A percentile compares a stretch with the other conserved stretches of the same genome.
Conservation (phyloP, 2,329 filamentous ascomycete genomes). For the Cladosporium sp. region DNA sequence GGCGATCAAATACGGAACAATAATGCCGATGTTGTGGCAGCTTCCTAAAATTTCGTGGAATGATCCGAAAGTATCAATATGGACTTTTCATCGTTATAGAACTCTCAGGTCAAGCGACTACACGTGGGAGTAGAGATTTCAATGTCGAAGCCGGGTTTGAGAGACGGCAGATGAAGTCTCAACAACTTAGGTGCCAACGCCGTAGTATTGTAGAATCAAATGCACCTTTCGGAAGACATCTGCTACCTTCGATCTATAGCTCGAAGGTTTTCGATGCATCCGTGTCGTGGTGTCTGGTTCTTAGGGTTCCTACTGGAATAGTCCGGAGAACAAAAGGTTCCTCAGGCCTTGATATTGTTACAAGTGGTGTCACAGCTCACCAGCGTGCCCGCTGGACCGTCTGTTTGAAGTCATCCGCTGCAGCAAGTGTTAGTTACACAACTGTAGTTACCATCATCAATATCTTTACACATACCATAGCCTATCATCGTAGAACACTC, state of each 20-base stretch:
- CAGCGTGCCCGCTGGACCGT: neutral
- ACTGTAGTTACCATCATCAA: neutral
- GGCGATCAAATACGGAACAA: too few species aligned
- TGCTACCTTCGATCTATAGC: neutral
- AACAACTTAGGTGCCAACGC: neutral
- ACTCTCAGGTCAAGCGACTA: neutral
- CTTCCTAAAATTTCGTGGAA: too few species aligned
- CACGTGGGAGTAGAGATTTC: neutral
- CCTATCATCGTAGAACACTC: constrained; percentile 26
- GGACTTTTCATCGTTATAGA: neutral
- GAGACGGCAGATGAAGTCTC: neutral
- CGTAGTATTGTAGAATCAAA: neutral
- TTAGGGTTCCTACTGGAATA: too few species aligned
- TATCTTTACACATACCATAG: constrained; percentile 21
- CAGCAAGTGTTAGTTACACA: neutral
- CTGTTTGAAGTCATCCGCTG: constrained; percentile 12
- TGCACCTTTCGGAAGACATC: neutral
- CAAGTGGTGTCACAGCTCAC: neutral
- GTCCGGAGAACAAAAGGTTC: neutral
- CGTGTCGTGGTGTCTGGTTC: too few species aligned
- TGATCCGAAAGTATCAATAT: too few species aligned
- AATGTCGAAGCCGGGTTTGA: neutral
- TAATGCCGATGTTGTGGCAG: too few species aligned
- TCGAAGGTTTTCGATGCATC: neutral
- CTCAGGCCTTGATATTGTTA: neutral